Base-by-base conservation (phyloP, 768 basidiomycete genomes). In the Phaffia australis region DNA sequence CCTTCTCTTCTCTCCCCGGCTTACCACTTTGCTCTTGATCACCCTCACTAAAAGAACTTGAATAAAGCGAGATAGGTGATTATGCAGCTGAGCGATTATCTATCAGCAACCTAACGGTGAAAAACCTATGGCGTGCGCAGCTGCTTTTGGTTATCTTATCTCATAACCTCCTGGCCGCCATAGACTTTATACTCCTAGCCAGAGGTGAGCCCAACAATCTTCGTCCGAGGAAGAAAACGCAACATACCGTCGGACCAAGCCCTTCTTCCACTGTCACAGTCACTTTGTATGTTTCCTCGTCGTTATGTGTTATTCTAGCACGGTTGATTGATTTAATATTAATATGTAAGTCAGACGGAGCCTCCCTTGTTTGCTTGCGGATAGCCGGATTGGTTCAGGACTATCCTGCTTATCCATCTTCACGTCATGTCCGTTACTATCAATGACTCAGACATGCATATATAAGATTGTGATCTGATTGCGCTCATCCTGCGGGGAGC, bases 181-280 rank as follows among this genome's bases (percentile, higher is more conserved):
- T 49, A 15, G 62, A 63, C 29, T 63, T 55, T 25, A 63, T 63
- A 21, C 52, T 63, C 11, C 35, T 63, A 25, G 62, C 62, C 25
- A 55, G 4, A 5, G 54, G 59, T 60, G 46, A 48, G 59, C 25
- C 27, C 27, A n/a, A 11, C 27, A 7, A 21, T 19, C 15, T 6
- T 29, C 29, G 25, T 29, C 7, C 9, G 56, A 27, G 29, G 7
- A 8, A 35, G 4, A 9, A 21, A 21, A 19, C 23, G 5, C 48
- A n/a, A 23, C 18, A 1, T 15, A 32, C 9, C 21, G 8, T 42
- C 3, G 14, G 42, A 46, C 16, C 42, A 25, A 25, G 59, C 30
- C 4, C 59, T n/a, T 11, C n/a, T 46, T 25, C 32, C 15, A 19
- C 18, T 3, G 6, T 18, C 32, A 29, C 11, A 25, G 3, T n/a